Base-by-base conservation (phyloP, 768 basidiomycete genomes). In the Mycena belliarum region DNA sequence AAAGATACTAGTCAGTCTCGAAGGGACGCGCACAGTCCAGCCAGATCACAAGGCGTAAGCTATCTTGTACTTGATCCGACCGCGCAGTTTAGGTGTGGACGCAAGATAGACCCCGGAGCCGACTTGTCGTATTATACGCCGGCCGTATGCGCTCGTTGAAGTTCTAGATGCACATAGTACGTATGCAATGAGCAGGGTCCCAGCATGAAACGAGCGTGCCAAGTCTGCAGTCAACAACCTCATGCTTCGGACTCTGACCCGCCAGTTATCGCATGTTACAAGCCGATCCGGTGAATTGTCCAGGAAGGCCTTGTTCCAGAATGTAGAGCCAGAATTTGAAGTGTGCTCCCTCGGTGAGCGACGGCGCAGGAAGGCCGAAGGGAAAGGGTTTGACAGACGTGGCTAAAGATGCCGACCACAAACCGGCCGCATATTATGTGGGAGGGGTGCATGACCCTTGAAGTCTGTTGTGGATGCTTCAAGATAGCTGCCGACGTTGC, bases 1-100 rank as follows among this genome's bases (percentile, higher is more conserved):
- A 32, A 29, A 26, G 50, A 52, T 46, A n/a, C n/a, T n/a, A 48
- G 50, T 28, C 45, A 55, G 44, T 60, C 59, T 60, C 48, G 59
- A 60, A 55, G 38, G 29, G 7, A 8, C 16, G 38, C 37, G 37
- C 23, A 18, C 35, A 54, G 43, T 25, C 32, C 29, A 41, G 49
- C 37, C 23, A 26, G 54, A 60, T 60, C 59, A 60, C 59, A 44
- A 26, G 59, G 33, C 33, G 4, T 29, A 32, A n/a, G 24, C 7
- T 42, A 43, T 26, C 25, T 12, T 26, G 33, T 41, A 35, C 46
- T 49, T 54, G 59, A 55, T 60, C 59, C 59, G 59, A 24, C 49
- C 40, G 59, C 54, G 49, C 52, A 59, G 58, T 53, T 48, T 38
- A 49, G 52, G 52, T 42, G 52, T 42, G 38, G n/a, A 1, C 40